Evolutionary conservation across 192 early-diverging fungal genomes (phyloP).

Genomic region (Coemansia sp.): DNA sequence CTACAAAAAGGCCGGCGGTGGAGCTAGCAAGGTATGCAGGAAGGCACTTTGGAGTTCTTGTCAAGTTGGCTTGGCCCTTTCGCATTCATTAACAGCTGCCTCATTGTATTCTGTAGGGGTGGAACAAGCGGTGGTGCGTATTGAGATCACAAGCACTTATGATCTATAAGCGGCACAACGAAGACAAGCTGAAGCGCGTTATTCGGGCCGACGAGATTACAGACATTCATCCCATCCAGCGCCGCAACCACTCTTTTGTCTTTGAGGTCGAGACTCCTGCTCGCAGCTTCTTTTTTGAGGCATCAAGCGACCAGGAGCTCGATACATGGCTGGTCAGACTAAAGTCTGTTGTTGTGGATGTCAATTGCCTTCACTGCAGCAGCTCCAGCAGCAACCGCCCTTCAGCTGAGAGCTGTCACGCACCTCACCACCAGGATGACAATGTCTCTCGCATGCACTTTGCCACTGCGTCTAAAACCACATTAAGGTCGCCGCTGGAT

Average conservation of each 20-base stretch:
- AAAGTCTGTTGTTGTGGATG: constrained; percentile 13
- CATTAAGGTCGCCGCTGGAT: constrained; percentile 7
- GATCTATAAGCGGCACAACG: constrained; percentile 45
- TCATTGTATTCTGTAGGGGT: constrained; percentile 23
- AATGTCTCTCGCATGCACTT: constrained; percentile 17
- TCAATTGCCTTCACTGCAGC: constrained; percentile 16
- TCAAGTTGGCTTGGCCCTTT: neutral
- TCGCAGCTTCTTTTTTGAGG: constrained; percentile 48
- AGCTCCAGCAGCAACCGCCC: constrained; percentile 11
- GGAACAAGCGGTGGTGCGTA: constrained; percentile 55
- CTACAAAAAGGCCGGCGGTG: constrained; percentile 45
- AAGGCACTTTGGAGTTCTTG: neutral
- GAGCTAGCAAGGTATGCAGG: constrained; percentile 42
- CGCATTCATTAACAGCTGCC: neutral
- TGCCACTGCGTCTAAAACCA: constrained; percentile 17
- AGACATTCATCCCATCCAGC: constrained; percentile 21
- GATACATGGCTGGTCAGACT: constrained; percentile 30
- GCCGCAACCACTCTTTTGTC: constrained; percentile 45
- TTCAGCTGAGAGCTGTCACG: constrained; percentile 20
- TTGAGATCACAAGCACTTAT: constrained; percentile 45
- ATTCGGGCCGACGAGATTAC: constrained; percentile 50
- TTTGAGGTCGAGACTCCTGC: constrained; percentile 41
- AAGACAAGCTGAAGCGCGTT: constrained; percentile 48
- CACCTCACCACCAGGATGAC: neutral
- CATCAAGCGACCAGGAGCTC: constrained; percentile 49